Percentiles rank a stretch among this genome's conserved stretches.
Conservation (phyloP, 1,284 basidiomycete species). For the Pyrrhoderma lamaoense region DNA sequence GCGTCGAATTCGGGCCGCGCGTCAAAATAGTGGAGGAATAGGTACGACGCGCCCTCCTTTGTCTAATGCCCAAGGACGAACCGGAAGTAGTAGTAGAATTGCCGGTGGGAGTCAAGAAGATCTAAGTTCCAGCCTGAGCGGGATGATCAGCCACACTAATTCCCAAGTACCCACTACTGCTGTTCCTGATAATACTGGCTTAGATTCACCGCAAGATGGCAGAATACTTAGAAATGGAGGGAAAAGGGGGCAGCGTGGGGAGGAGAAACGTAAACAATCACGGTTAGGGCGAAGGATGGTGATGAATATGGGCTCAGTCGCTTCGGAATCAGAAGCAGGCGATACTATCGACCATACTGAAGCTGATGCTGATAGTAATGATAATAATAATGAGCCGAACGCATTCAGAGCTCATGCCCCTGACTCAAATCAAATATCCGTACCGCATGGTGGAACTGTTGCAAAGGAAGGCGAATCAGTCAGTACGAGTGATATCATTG, state of each 20-base stretch:
- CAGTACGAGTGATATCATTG: slow-evolving; percentile 6
- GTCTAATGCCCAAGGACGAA: not conserved
- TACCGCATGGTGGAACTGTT: not conserved
- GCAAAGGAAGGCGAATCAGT: slow-evolving; percentile 1
- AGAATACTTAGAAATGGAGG: not conserved
- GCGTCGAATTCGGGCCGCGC: slow-evolving; percentile 7
- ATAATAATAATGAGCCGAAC: not conserved
- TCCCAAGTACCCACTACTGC: not conserved
- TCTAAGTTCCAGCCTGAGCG: not conserved
- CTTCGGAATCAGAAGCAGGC: slow-evolving; percentile 1
- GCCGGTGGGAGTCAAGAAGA: slow-evolving; percentile 3
- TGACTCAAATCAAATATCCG: not conserved
- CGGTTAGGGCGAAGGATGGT: slow-evolving; percentile 8
- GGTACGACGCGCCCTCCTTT: not conserved
- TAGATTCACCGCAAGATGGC: not conserved
- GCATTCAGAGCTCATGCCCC: not conserved
- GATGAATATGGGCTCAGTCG: slow-evolving; percentile 7
- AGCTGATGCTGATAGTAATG: not conserved
- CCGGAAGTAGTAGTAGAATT: slow-evolving; percentile 2
- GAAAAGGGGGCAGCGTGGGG: not conserved
- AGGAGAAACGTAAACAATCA: not conserved
- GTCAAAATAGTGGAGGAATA: not conserved
- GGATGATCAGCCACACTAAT: not conserved
- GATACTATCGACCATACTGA: too few species aligned
- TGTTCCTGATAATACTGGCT: too few species aligned